Conservation (phyloP, 495 filamentous ascomycete genomes). For the Penicillium dipodomyicola region DNA sequence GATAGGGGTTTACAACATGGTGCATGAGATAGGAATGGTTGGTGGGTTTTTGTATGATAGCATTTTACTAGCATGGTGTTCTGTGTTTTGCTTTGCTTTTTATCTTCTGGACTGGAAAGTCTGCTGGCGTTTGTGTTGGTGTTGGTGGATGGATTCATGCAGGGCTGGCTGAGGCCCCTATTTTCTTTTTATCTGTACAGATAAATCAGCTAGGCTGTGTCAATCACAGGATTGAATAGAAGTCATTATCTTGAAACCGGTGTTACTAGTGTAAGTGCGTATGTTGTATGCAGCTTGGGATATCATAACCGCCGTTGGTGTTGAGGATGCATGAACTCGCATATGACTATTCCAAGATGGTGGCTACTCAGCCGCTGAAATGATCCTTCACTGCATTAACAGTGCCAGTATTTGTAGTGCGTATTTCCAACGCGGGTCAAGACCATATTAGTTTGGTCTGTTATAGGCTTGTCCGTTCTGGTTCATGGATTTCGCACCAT, state of each 20-base stretch:
- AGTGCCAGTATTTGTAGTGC: too few species aligned
- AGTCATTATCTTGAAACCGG: not conserved
- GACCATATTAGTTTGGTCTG: not conserved
- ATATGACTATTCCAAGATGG: not conserved
- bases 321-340: not conserved
- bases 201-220: too few species aligned
- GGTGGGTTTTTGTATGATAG: not conserved
- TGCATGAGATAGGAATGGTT: not conserved
- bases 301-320: not conserved
- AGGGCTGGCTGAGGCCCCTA: not conserved
- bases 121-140: not conserved
- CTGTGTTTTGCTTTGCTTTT: not conserved
- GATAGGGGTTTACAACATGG: not conserved
- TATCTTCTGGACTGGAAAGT: not conserved
- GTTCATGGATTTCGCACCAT: not conserved
- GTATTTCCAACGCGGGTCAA: not conserved
- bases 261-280: not conserved
- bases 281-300: not conserved
- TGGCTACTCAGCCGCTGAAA: not conserved
- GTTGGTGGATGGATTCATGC: not conserved
- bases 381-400: not conserved
- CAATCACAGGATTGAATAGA: not conserved
- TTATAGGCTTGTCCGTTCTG: not conserved
- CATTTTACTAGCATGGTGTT: slow-evolving; percentile 2
- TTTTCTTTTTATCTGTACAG: not conserved